Percentiles rank a stretch among this genome's conserved stretches.
These are phyloP conservation scores for Plasmodium ovale DNA, from an alignment of 169 alveolate genomes.

Conservation along the genomic window DNA sequence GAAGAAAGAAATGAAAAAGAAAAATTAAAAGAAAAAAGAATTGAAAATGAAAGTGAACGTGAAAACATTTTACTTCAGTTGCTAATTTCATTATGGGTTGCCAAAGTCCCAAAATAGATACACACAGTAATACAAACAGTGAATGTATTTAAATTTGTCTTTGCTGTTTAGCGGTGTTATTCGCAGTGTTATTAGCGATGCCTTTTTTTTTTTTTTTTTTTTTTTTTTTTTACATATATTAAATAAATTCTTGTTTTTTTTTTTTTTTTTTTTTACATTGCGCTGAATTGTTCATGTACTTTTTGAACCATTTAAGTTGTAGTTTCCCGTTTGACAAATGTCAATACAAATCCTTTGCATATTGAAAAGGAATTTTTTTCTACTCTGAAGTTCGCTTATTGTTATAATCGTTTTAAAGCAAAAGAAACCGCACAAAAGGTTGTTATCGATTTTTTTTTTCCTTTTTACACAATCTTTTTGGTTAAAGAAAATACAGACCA, in stretches of 20 bases:
- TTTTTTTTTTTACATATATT: neutral
- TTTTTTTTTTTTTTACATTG: neutral
- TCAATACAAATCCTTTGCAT: neutral
- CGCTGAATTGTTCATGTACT: neutral
- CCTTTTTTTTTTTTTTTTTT: neutral
- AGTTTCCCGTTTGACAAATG: neutral
- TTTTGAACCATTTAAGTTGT: slow-evolving; percentile 1
- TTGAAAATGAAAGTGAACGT: neutral
- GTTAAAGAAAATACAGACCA: neutral
- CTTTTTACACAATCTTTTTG: neutral
- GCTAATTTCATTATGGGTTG: neutral
- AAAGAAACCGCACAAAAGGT: neutral
- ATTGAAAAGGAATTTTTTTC: neutral
- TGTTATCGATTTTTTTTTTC: neutral
- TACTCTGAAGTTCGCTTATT: neutral
- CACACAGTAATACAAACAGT: slow-evolving; percentile 2
- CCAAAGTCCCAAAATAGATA: neutral
- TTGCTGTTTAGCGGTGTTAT: slow-evolving; percentile 9
- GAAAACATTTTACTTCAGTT: slow-evolving; percentile 11
- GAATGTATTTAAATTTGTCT: slow-evolving; percentile 18
- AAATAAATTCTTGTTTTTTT: neutral
- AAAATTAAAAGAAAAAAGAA: neutral
- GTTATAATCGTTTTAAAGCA: slow-evolving; percentile 2
- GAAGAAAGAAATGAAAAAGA: slow-evolving; percentile 8
- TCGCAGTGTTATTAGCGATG: neutral